Conservation (phyloP, 2,329 filamentous ascomycete species). For the Microcyclospora pomicola region DNA sequence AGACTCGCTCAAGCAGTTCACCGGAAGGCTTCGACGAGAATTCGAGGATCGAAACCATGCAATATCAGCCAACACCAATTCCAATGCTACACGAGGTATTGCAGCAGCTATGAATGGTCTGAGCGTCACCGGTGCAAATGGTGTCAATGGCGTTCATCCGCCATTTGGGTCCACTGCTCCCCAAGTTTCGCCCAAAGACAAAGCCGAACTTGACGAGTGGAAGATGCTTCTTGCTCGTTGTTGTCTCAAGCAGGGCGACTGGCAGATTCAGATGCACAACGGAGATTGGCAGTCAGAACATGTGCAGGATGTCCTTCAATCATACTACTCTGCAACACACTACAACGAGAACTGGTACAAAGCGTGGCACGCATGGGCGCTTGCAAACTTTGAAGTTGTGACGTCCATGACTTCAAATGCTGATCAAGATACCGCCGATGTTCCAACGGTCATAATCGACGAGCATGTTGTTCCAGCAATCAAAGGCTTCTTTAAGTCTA, state of each 20-base stretch:
- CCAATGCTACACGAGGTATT: slow-evolving; percentile 18
- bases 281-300: slow-evolving; percentile 80
- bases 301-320: slow-evolving; percentile 76
- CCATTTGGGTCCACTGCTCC: slow-evolving; percentile 17
- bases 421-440: slow-evolving; percentile 43
- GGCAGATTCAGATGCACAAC: slow-evolving; percentile 74
- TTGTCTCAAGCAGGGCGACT: slow-evolving; percentile 91
- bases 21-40: slow-evolving; percentile 44
- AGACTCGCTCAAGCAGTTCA: slow-evolving; percentile 48
- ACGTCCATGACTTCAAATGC: slow-evolving; percentile 59
- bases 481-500: slow-evolving; percentile 93
- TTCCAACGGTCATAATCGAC: slow-evolving; percentile 55
- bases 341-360: slow-evolving; percentile 97
- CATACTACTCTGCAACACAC: slow-evolving; percentile 81
- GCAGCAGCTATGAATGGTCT: slow-evolving; percentile 30
- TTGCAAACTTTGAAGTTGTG: slow-evolving; percentile 97
- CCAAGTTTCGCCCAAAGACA: slow-evolving; percentile 24
- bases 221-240: slow-evolving; percentile 77
- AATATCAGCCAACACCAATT: slow-evolving; percentile 8
- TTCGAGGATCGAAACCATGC: slow-evolving; percentile 31
- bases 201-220: slow-evolving; percentile 40
- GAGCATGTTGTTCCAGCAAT: slow-evolving; percentile 92
- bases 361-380: slow-evolving; percentile 96
- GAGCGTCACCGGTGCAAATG: slow-evolving; percentile 18
- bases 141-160: slow-evolving; percentile 25